Conservation (phyloP, 805 yeast species). For the Candida sphagnicola region DNA sequence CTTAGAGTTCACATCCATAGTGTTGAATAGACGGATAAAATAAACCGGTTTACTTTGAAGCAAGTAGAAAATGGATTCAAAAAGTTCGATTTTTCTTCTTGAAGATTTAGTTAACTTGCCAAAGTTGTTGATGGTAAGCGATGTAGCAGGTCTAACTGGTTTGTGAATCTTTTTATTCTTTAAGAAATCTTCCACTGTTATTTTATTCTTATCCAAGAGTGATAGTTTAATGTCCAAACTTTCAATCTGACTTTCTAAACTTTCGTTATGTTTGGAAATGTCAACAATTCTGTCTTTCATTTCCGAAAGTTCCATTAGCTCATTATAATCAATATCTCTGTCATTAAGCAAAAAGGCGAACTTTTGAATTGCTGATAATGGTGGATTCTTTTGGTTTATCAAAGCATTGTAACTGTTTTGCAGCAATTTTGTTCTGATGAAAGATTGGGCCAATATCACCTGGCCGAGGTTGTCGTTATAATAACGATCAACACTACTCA, state of each 20-base stretch:
- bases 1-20: slow-evolving; percentile 22
- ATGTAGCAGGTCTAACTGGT: slow-evolving; percentile 15
- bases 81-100: slow-evolving; percentile 55
- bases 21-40: slow-evolving; percentile 51
- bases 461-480: slow-evolving; percentile 55
- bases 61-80: slow-evolving; percentile 75
- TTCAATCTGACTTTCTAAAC: slow-evolving; percentile 68
- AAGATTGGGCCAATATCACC: slow-evolving; percentile 71
- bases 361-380: slow-evolving; percentile 67
- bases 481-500: slow-evolving; percentile 33
- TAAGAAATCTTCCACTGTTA: slow-evolving; percentile 70
- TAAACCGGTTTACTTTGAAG: slow-evolving; percentile 82
- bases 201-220: slow-evolving; percentile 71
- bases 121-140: slow-evolving; percentile 15
- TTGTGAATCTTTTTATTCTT: slow-evolving; percentile 35
- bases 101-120: slow-evolving; percentile 37
- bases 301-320: slow-evolving; percentile 66
- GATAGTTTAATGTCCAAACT: slow-evolving; percentile 77
- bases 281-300: slow-evolving; percentile 65
- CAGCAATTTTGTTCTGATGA: slow-evolving; percentile 62
- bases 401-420: slow-evolving; percentile 72
- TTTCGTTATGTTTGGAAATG: slow-evolving; percentile 66
- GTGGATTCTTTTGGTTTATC: slow-evolving; percentile 69
- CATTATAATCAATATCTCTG: slow-evolving; percentile 67
- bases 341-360: slow-evolving; percentile 75